Evolutionary conservation across 192 early-diverging fungal genomes (phyloP).

Genomic region (Dissophora globulifera): DNA sequence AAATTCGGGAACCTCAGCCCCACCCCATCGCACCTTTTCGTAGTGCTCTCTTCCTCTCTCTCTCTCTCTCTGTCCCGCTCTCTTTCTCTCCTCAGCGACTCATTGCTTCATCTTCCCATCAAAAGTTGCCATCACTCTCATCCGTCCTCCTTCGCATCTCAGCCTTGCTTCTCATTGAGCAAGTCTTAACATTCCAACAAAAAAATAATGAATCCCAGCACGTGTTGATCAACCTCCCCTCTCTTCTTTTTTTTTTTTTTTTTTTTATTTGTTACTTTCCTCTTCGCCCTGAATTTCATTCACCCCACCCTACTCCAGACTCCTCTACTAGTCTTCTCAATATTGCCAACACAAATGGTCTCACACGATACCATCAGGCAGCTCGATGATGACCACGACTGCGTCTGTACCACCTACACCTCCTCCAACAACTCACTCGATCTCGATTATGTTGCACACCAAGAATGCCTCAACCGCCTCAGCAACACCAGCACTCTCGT

Average conservation of each 20-base stretch:
- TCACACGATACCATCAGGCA: conserved; percentile 20
- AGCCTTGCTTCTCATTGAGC: too few relatives aligned
- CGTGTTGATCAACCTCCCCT: not conserved
- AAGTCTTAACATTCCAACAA: too few relatives aligned
- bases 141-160: too few relatives aligned
- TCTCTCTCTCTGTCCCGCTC: not conserved
- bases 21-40: not conserved
- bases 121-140: too few relatives aligned
- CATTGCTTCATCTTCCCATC: too few relatives aligned
- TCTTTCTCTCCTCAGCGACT: not conserved
- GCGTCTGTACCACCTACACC: not conserved
- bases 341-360: too few relatives aligned
- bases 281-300: not conserved
- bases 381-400: conserved; percentile 13
- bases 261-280: not conserved
- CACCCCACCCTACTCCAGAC: too few relatives aligned
- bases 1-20: too few relatives aligned
- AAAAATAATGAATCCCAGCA: too few relatives aligned
- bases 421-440: conserved; percentile 21
- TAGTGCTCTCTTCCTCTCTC: not conserved
- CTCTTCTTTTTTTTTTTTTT: not conserved
- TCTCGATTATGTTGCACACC: conserved; percentile 1
- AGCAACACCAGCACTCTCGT: conserved; percentile 35
- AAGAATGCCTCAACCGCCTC: conserved; percentile 19
- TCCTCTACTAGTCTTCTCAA: too few relatives aligned